Evolutionary conservation across 1,139 yeast genomes (phyloP).

Genomic region (Scheffersomyces titani): DNA sequence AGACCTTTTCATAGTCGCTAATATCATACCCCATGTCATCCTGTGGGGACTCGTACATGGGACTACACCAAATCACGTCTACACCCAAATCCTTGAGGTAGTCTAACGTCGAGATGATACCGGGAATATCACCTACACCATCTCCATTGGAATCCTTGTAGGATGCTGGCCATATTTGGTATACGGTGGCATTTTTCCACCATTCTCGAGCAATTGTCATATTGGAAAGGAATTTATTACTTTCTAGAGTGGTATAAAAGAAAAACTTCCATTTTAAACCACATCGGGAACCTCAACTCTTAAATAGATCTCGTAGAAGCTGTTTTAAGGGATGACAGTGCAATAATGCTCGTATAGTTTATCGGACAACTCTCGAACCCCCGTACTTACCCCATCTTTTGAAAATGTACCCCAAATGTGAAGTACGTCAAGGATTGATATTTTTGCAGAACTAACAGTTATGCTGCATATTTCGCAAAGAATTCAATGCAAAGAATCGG

Average conservation of each 20-base stretch:
- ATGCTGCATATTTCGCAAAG: background rate
- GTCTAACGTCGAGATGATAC: slow-evolving; percentile 53
- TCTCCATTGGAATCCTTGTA: slow-evolving; percentile 59
- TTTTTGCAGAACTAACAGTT: too few relatives aligned
- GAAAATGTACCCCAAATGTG: background rate
- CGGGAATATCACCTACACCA: slow-evolving; percentile 58
- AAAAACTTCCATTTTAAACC: background rate
- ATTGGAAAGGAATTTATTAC: background rate
- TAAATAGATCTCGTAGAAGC: background rate
- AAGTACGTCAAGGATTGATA: background rate
- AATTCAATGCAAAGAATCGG: background rate
- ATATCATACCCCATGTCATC: slow-evolving; percentile 68
- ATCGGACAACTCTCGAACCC: background rate
- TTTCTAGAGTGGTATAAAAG: too few relatives aligned
- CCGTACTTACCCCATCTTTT: background rate
- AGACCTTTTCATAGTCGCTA: slow-evolving; percentile 51
- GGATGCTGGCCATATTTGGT: slow-evolving; percentile 62
- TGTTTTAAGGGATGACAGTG: background rate
- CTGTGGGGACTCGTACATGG: slow-evolving; percentile 60
- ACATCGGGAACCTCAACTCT: background rate
- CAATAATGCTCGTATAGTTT: background rate
- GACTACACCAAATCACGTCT: slow-evolving; percentile 58
- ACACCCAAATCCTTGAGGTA: slow-evolving; percentile 53
- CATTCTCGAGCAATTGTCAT: slow-evolving; percentile 23
- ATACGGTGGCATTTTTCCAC: slow-evolving; percentile 61